Evolutionary conservation across 768 basidiomycete genomes (phyloP), one percentile per base, ranked within the genome.

Genomic region (Amanita inopinata): DNA sequence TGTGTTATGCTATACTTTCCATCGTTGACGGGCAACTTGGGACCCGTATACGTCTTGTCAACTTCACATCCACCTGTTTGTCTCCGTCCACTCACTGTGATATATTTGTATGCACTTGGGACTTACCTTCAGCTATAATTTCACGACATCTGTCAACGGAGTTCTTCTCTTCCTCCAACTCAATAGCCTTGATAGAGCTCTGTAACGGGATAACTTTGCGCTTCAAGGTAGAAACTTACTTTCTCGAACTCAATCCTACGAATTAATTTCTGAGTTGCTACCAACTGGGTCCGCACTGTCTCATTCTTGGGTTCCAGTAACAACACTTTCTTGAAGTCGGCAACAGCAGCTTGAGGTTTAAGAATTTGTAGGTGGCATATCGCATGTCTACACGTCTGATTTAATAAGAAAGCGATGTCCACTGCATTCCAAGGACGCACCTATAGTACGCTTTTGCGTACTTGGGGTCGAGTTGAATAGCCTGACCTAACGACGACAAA

Each of bases 181-280:
- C 87, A 47, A 99, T 99, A 12, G 92, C 92, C 86, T 88, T 49
- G 40, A 9, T 14, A 19, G 28, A 27, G 33, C 20, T 14, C 47
- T 22, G 45, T 30, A 8, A 31, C 31, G 37, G 22, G 5, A 4
- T 12, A 35, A 3, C 30, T 8, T 11, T 18, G 14, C 11, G 12
- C 11, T 6, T 20, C n/a, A 14, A 25, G 25, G 2, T 2, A n/a
- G 20, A 19, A 4, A 43, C 55, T 11, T n/a, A 81, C 88, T 73
- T 92, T 93, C 61, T 96, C 91, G 51, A 94, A 94, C 53, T 91
- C 89, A 48, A 89, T 84, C 56, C 80, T 80, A 28, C 89, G 73
- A 39, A 94, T 75, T 36, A 97, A 73, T 63, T 97, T 99, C 57
- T 90, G 85, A 1, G 96, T 96, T 25, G 86, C 76, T 12, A 79